Evolutionary conservation across 106 monocot genomes (phyloP).

Genomic region (Platanthera zijinensis): DNA sequence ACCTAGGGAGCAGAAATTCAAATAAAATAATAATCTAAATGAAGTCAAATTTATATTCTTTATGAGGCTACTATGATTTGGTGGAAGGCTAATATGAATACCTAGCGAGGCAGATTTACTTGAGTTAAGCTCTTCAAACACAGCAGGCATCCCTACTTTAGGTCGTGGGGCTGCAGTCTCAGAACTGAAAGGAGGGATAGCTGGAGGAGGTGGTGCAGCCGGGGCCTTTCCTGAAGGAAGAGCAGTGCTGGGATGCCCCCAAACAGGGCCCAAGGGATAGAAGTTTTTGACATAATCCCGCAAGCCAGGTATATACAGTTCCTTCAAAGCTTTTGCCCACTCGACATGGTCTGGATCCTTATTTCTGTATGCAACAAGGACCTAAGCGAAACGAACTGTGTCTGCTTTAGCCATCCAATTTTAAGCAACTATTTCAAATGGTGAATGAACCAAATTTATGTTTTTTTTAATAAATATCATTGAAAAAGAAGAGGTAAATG

Average conservation of each 20-base stretch:
- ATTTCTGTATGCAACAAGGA: slow-evolving; percentile 87
- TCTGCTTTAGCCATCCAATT: background rate
- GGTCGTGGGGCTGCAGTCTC: slow-evolving; percentile 36
- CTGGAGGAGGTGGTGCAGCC: slow-evolving; percentile 40
- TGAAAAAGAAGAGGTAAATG: background rate
- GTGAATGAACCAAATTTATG: no score
- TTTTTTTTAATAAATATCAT: no score
- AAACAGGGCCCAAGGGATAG: slow-evolving; percentile 87
- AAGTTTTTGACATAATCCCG: slow-evolving; percentile 78
- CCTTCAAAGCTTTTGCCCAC: slow-evolving; percentile 94
- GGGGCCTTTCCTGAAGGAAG: slow-evolving; percentile 20
- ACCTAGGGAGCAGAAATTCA: slow-evolving; percentile 22
- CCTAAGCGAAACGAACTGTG: slow-evolving; percentile 18
- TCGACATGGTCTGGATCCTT: slow-evolving; percentile 80
- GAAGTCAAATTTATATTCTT: background rate
- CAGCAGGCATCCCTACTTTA: slow-evolving; percentile 77
- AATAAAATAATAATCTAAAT: background rate
- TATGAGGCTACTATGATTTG: slow-evolving; percentile 1
- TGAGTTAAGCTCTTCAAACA: slow-evolving; percentile 75
- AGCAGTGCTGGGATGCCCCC: slow-evolving; percentile 42
- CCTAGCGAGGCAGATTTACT: slow-evolving; percentile 59
- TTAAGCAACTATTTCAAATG: background rate
- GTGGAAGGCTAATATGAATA: slow-evolving; percentile 8
- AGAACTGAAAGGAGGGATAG: slow-evolving; percentile 35
- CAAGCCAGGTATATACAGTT: slow-evolving; percentile 77